A percentile compares a stretch with the other conserved stretches of the same genome.
These are phyloP conservation scores for Dendrobium nobile DNA, from an alignment of 106 monocot species.

Conservation along the genomic window DNA sequence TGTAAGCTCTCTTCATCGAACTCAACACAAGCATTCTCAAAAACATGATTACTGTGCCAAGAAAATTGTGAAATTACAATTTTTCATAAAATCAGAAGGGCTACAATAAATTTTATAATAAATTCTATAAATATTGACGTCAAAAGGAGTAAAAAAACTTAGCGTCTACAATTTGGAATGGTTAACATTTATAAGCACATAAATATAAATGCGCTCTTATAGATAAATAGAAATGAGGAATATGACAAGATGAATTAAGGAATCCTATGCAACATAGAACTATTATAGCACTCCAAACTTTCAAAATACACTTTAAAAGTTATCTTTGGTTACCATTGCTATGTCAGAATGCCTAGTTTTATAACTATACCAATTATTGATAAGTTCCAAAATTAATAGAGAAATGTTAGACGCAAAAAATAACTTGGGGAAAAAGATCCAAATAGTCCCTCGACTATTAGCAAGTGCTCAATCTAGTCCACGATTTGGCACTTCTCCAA, in stretches of 20 bases:
- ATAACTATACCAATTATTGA: neutral
- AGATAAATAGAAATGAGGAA: neutral
- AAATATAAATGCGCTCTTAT: neutral
- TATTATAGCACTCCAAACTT: neutral
- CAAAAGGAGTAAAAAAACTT: no score
- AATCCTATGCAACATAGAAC: neutral
- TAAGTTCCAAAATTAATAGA: no score
- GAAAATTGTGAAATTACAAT: neutral
- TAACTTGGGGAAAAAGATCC: no score
- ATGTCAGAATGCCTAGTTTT: neutral
- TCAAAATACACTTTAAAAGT: neutral
- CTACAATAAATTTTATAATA: neutral
- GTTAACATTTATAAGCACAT: neutral
- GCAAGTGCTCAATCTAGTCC: no score
- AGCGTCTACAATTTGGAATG: neutral
- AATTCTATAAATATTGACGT: neutral
- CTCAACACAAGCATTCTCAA: conserved; percentile 92
- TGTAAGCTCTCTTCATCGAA: conserved; percentile 85
- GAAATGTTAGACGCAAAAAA: no score
- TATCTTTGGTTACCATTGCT: neutral
- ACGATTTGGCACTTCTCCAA: no score
- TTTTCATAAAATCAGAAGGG: neutral
- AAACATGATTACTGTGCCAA: conserved; percentile 55
- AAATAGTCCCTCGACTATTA: no score
- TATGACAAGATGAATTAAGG: neutral